phyloP scores from a whole-genome alignment of 306 rosid genomes.

The Sicyos baderoa region DNA sequence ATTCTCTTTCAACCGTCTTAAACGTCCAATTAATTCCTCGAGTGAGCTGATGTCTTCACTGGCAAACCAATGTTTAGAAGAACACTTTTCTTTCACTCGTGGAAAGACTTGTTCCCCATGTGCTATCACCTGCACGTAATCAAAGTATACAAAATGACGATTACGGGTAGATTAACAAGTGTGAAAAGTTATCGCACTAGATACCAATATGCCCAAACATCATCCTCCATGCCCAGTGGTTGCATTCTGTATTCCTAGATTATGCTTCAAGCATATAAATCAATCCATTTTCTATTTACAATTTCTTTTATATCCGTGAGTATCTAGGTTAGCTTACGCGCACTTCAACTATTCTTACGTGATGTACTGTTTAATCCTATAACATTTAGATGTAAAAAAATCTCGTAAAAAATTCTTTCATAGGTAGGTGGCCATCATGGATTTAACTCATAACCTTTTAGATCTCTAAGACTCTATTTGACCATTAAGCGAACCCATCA shows the following conservation, averaged over 20 bases:
- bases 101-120: slow-evolving; percentile 93
- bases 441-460: too few relatives aligned
- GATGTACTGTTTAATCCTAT: too few relatives aligned
- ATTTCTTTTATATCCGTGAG: too few relatives aligned
- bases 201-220: background rate
- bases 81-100: slow-evolving; percentile 79
- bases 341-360: too few relatives aligned
- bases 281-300: background rate
- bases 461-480: too few relatives aligned
- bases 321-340: too few relatives aligned
- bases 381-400: too few relatives aligned
- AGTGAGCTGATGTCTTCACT: slow-evolving; percentile 57
- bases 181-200: background rate
- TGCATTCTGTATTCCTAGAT: background rate
- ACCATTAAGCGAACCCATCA: too few relatives aligned
- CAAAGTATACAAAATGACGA: background rate
- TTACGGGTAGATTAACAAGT: background rate
- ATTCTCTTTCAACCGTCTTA: slow-evolving; percentile 80
- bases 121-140: slow-evolving; percentile 55
- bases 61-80: slow-evolving; percentile 74
- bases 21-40: slow-evolving; percentile 75
- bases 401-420: too few relatives aligned
- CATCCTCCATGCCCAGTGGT: background rate
- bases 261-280: background rate
- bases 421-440: too few relatives aligned